Conservation (phyloP, 805 yeast genomes). For the Scheffersomyces coipomensis region DNA sequence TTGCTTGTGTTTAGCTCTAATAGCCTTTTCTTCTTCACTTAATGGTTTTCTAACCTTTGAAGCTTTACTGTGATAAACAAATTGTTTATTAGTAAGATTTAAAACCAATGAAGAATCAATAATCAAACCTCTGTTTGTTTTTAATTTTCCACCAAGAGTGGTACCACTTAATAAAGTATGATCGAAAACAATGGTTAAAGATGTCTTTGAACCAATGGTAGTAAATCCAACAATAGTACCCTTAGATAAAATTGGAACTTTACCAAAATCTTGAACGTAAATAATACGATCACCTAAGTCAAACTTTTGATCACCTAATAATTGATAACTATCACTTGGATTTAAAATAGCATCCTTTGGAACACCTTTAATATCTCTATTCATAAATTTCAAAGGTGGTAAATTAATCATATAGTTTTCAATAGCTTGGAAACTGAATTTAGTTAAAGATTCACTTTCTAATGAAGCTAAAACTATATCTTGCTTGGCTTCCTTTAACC, state of each 20-base stretch:
- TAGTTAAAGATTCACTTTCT: slow-evolving; percentile 76
- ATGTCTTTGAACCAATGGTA: slow-evolving; percentile 57
- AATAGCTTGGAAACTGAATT: slow-evolving; percentile 60
- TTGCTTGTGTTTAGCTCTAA: slow-evolving; percentile 8
- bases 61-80: slow-evolving; percentile 72
- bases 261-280: slow-evolving; percentile 82
- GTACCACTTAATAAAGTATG: slow-evolving; percentile 79
- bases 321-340: slow-evolving; percentile 69
- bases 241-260: slow-evolving; percentile 79
- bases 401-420: slow-evolving; percentile 56
- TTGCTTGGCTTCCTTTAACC: slow-evolving; percentile 48
- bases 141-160: slow-evolving; percentile 72
- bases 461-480: slow-evolving; percentile 63
- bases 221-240: slow-evolving; percentile 82
- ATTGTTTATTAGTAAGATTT: slow-evolving; percentile 73
- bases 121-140: slow-evolving; percentile 77
- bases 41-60: slow-evolving; percentile 41
- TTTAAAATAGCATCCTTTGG: slow-evolving; percentile 81
- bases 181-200: slow-evolving; percentile 82
- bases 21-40: slow-evolving; percentile 17
- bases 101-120: slow-evolving; percentile 80
- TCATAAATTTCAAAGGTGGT: slow-evolving; percentile 42
- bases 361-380: slow-evolving; percentile 70
- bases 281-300: slow-evolving; percentile 87
- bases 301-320: slow-evolving; percentile 73